A percentile compares a stretch with the other conserved stretches of the same genome.
Evolutionary conservation across 2,329 filamentous ascomycete genomes (phyloP).

Genomic region (Colletotrichum endophyticum): DNA sequence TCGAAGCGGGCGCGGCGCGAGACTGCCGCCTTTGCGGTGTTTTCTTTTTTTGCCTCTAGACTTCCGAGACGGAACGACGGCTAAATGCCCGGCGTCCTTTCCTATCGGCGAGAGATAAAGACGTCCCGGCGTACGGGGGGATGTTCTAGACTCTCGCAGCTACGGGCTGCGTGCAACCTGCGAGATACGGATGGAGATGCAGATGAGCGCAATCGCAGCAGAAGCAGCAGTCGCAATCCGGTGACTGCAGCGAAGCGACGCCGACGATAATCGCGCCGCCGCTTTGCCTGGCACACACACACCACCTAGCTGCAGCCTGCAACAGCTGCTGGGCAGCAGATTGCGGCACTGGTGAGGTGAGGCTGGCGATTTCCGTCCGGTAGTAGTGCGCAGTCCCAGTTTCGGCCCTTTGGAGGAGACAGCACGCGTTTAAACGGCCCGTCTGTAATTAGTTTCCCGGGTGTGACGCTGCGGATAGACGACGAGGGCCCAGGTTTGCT

Average conservation of each 20-base stretch:
- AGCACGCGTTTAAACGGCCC: constrained; percentile 18
- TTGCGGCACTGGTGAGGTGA: not conserved
- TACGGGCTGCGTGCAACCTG: not conserved
- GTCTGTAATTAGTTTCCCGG: constrained; percentile 20
- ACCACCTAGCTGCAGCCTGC: not conserved
- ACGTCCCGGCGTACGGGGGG: not conserved
- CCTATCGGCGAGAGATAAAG: not conserved
- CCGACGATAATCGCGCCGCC: not conserved
- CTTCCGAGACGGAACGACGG: not conserved
- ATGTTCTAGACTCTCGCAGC: not conserved
- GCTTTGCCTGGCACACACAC: not conserved
- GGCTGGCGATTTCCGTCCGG: not conserved
- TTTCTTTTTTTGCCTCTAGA: not conserved
- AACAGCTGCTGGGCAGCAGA: not conserved
- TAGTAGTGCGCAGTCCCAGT: not conserved
- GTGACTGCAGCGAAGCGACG: not conserved
- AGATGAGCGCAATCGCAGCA: not conserved
- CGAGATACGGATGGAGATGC: not conserved
- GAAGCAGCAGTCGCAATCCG: not conserved
- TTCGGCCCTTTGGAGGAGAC: constrained; percentile 22
- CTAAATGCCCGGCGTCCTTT: not conserved
- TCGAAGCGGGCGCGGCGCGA: not conserved
- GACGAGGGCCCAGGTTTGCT: constrained; percentile 10
- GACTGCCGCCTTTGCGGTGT: not conserved
- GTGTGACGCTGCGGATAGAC: constrained; percentile 20